A percentile compares a stretch with the other conserved stretches of the same genome.
Conservation (phyloP, 352 stramenopile species). For the Thalassiosira mediterranea region DNA sequence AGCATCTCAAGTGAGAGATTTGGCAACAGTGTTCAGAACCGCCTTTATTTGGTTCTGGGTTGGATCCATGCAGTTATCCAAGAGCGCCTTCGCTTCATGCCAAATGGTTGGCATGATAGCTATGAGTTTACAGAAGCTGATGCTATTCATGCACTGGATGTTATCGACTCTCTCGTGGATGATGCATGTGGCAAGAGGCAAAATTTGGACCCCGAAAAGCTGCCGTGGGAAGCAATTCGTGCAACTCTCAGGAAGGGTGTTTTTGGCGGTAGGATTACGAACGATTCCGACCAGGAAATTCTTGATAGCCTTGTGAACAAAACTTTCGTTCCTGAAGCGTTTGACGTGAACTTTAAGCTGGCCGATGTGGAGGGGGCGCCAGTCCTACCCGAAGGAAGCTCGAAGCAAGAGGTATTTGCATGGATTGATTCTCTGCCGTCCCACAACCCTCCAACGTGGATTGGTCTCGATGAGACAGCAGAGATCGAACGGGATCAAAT, state of each 20-base stretch:
- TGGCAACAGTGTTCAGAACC: slow-evolving; percentile 88
- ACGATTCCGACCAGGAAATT: slow-evolving; percentile 94
- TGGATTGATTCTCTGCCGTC: slow-evolving; percentile 79
- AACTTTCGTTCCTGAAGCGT: slow-evolving; percentile 93
- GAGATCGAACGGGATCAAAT: slow-evolving; percentile 71
- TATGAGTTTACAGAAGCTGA: slow-evolving; percentile 99
- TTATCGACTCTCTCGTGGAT: slow-evolving; percentile 97
- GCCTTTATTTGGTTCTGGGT: slow-evolving; percentile 95
- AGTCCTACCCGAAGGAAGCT: slow-evolving; percentile 76
- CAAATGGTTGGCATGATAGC: slow-evolving; percentile 96
- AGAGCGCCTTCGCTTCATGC: slow-evolving; percentile 97
- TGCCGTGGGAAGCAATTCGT: slow-evolving; percentile 98
- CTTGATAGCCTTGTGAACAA: slow-evolving; percentile 92
- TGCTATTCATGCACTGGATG: slow-evolving; percentile 94
- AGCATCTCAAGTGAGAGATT: slow-evolving; percentile 91
- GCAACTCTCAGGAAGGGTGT: slow-evolving; percentile 95
- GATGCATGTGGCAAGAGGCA: slow-evolving; percentile 88
- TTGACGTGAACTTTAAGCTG: slow-evolving; percentile 90
- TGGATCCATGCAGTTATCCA: slow-evolving; percentile 99
- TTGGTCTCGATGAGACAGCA: slow-evolving; percentile 75
- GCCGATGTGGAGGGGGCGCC: slow-evolving; percentile 62
- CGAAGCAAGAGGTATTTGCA: slow-evolving; percentile 70
- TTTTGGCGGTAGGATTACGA: slow-evolving; percentile 97
- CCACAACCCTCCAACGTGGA: slow-evolving; percentile 82
- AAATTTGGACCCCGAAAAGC: slow-evolving; percentile 93